Evolutionary conservation across 305 asterid species (phyloP), one percentile per base, ranked within the genome.

Genomic region (Salvia sclarea): DNA sequence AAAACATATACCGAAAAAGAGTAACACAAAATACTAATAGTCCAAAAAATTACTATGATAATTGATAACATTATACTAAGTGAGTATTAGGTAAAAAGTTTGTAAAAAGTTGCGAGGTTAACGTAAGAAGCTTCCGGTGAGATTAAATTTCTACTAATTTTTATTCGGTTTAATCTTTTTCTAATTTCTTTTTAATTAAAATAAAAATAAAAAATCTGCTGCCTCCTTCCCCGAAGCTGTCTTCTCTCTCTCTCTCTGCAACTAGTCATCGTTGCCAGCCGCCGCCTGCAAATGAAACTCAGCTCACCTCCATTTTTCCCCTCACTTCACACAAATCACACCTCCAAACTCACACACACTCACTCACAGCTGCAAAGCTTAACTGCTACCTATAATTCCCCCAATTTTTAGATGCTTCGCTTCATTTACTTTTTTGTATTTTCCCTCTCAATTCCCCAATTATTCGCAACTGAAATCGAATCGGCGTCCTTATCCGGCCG

Each of bases 381-480:
- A 28, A 28, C 38, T 53, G 11, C 7, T 22, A 13, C 18, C 35
- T 40, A 0, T 9, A 38, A 1, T 10, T 12, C 25, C 6, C 11
- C 4, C 4, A 25, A 40, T 60, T 12, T 60, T 12, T 60, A 68
- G 59, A 82, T 82, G 86, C 65, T 58, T 65, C 84, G 50, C 21
- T 59, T 70, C 33, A 28, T 69, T 45, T 31, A 10, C 48, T 13
- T 61, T 25, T 18, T 78, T 4, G 52, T 70, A 20, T 18, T 73
- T 67, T 8, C 60, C 6, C 43, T 72, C 3, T 43, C 77, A 13
- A 0, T 75, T 50, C 65, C 40, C 65, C 71, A 61, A 14, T 40
- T 66, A 5, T 41, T 49, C n/a, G n/a, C n/a, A 1, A 28, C 6
- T n/a, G n/a, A n/a, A 21, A 18, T 11, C 11, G 62, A 52, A 14